Evolutionary conservation across 1,284 basidiomycete species (phyloP).

Genomic region (Pyrrhoderma lamaoense): DNA sequence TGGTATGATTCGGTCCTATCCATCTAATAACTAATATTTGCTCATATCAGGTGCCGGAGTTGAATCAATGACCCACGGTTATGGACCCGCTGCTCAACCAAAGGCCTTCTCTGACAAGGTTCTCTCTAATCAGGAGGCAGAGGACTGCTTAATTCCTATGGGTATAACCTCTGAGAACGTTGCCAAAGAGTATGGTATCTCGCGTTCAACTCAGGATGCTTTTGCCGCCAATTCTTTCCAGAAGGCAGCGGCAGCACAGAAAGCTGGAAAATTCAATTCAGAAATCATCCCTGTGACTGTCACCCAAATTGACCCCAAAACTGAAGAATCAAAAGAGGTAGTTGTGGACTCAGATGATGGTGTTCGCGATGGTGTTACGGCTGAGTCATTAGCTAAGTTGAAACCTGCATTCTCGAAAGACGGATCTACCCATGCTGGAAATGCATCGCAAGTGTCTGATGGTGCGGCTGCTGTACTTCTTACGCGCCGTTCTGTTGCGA

Average conservation of each 20-base stretch:
- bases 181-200: constrained; percentile 68
- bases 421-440: constrained; percentile 90
- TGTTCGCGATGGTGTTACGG: constrained; percentile 86
- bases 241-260: constrained; percentile 82
- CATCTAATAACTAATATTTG: too few relatives aligned
- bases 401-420: constrained; percentile 90
- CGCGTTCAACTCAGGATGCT: constrained; percentile 72
- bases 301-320: constrained; percentile 76
- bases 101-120: constrained; percentile 77
- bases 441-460: constrained; percentile 95
- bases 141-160: constrained; percentile 95
- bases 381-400: constrained; percentile 80
- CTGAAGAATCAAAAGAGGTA: constrained; percentile 72
- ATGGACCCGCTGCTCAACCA: constrained; percentile 64
- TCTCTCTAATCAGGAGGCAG: constrained; percentile 71
- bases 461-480: constrained; percentile 94
- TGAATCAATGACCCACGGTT: constrained; percentile 91
- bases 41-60: constrained; percentile 72
- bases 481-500: constrained; percentile 78
- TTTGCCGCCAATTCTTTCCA: constrained; percentile 85
- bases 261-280: constrained; percentile 84
- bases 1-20: too few relatives aligned
- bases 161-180: constrained; percentile 98
- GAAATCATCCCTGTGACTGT: constrained; percentile 89
- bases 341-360: constrained; percentile 89